Percentiles rank a stretch among this genome's conserved stretches.
These are phyloP conservation scores for Talaromyces sp. DNA, from an alignment of 2,329 filamentous ascomycete species.

Conservation along the genomic window DNA sequence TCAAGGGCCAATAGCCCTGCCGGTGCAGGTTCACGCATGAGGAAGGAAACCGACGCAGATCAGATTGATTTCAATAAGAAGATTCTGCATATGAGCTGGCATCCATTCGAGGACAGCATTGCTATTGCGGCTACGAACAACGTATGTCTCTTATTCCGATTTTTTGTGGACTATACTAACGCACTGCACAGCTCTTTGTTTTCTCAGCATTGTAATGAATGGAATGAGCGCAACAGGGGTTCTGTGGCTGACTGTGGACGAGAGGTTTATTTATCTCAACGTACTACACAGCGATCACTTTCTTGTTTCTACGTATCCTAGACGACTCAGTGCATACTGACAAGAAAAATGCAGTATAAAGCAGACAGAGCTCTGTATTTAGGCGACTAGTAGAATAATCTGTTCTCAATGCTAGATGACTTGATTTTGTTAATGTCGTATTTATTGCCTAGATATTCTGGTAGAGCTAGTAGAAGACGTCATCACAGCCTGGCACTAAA, in stretches of 20 bases:
- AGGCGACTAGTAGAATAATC: constrained; percentile 15
- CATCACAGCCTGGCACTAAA: constrained; percentile 1
- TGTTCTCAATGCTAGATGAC: constrained; percentile 14
- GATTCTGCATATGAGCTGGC: constrained; percentile 99
- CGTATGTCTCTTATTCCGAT: constrained; percentile 59
- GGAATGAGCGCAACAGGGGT: background rate
- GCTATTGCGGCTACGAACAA: constrained; percentile 99
- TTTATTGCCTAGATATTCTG: too few species aligned
- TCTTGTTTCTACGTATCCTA: background rate
- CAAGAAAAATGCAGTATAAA: constrained; percentile 6
- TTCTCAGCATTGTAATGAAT: constrained; percentile 65
- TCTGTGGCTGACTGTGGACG: constrained; percentile 1
- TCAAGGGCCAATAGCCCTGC: constrained; percentile 87
- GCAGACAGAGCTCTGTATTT: constrained; percentile 11
- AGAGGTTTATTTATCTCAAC: background rate
- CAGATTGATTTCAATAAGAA: constrained; percentile 99
- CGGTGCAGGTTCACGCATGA: constrained; percentile 87
- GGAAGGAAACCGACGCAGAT: constrained; percentile 97
- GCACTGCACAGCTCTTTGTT: constrained; percentile 63
- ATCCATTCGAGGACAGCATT: constrained; percentile 99
- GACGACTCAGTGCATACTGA: background rate
- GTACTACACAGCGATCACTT: background rate
- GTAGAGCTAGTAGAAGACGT: constrained; percentile 12
- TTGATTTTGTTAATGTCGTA: constrained; percentile 3
- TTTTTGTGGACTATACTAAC: background rate